Evolutionary conservation across 1,139 yeast genomes (phyloP), one percentile per base, ranked within the genome.

Genomic region (Blastobotrys arbuscula): DNA sequence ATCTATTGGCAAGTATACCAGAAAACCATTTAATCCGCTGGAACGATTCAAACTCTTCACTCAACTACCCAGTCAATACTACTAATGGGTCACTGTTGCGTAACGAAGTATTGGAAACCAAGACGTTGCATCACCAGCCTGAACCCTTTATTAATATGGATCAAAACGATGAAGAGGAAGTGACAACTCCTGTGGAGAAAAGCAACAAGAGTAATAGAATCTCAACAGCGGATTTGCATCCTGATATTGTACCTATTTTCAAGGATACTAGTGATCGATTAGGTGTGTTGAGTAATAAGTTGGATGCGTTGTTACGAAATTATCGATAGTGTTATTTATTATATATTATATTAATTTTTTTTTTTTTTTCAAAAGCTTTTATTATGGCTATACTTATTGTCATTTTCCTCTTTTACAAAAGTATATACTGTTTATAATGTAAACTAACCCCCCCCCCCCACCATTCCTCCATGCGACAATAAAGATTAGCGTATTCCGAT

Each of bases 161-260:
- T 15, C 21, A 36, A 4, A 19, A 36, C 6, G 12, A 24, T 24
- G 28, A 24, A 24, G 28, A 24, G 28, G 28, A 7, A 28, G 31
- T 12, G 16, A 5, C 36, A 33, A 33, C 19, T 33, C 16, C 16
- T n/a, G 16, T 33, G 6, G 10, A 33, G 9, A 16, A 16, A 6
- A 24, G 10, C 10, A 24, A 7, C 10, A 28, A 28, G 5, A 28
- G 10, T 4, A 3, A 28, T 28, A 4, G 31, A 28, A 28, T 28
- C 3, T 28, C 31, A 28, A 28, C 31, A 12, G 31, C 31, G 3
- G 54, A 54, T 34, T 50, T 63, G 39, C 67, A 63, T 48, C 67
- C 67, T 2, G 65, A 62, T 18, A 63, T 63, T 44, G 57, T 56
- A 16, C 63, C 63, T 7, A 56, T 63, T 18, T 63, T 55, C 46